Conservation (phyloP, 805 yeast genomes). For the Saccharomycopsis sp. region DNA sequence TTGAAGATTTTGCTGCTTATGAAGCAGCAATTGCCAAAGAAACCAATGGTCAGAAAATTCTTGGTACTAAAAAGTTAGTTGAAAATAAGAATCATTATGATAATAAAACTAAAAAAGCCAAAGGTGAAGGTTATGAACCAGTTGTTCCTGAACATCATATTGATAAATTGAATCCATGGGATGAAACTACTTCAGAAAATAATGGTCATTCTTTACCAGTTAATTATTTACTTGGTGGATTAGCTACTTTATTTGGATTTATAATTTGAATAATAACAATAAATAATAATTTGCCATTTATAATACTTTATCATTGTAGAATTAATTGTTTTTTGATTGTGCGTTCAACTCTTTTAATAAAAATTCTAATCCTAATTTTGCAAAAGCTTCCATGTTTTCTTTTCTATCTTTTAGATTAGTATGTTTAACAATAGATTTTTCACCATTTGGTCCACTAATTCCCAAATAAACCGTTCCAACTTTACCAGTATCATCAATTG, state of each 20-base stretch:
- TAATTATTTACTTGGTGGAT: background rate
- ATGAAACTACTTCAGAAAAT: too few relatives aligned
- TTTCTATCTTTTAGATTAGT: slow-evolving; percentile 47
- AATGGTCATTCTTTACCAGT: too few relatives aligned
- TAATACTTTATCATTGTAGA: too few relatives aligned
- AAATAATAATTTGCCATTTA: too few relatives aligned
- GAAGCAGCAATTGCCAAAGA: background rate
- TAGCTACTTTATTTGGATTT: background rate
- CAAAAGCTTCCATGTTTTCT: slow-evolving; percentile 67
- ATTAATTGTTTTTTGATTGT: background rate
- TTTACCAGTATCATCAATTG: slow-evolving; percentile 5
- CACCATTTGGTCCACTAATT: slow-evolving; percentile 53
- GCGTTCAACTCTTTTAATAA: slow-evolving; percentile 43
- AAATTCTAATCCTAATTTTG: slow-evolving; percentile 52
- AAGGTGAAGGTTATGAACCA: background rate
- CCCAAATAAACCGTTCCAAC: slow-evolving; percentile 67
- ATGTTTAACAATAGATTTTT: slow-evolving; percentile 32
- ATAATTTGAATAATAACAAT: background rate
- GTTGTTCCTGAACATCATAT: background rate
- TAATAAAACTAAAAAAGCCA: background rate
- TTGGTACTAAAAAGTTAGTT: background rate
- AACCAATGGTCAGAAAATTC: background rate
- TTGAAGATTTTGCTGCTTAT: background rate
- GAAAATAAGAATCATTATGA: background rate
- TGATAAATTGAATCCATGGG: background rate